Base-by-base conservation (phyloP, 2,329 filamentous ascomycete genomes). In the Fusarium oxysporum region DNA sequence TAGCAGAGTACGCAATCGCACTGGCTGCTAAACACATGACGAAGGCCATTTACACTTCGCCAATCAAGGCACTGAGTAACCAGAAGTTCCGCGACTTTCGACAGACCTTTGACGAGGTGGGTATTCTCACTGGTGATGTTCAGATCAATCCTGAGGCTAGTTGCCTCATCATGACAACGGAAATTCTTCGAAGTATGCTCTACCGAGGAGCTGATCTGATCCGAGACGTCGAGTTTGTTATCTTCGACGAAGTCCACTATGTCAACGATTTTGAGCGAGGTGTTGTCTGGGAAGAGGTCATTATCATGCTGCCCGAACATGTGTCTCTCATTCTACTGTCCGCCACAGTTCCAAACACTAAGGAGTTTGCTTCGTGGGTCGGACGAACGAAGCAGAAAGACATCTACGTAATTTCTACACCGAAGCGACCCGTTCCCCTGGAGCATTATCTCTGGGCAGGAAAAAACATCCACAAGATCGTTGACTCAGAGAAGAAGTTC, bases 281-380 rank as follows among this genome's bases (percentile, higher is more conserved):
- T 78, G 96, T 99, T 10, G 96, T 99, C 0, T 99, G 96, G 96
- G 96, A 99, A 82, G 96, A 99, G 82, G 96, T 99, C 77, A 99
- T 99, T 79, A 99, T 99, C 78, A 98, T 99, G 96, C 87, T 99
- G 62, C 96, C 96, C 1, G 95, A 97, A 80, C 96, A 99, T 83
- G 94, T 99, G 43, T 97, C 96, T 4, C 88, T 99, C 28, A 99
- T 99, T 75, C 86, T 98, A 4, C 88, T 99, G 6, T 99, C 96
- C 8, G 96, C 96, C 1, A 99, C 96, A 2, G 96, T 99, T 1
- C 96, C 96, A 4, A 99, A 99, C 80, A 98, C 96, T 0, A 91
- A 98, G 71, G 96, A 99, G 80, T 99, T 99, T 78, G 96, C 96
- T 3, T 98, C 95, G 0, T 99, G 96, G 96, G 96, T 99, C 30